Evolutionary conservation across 352 stramenopile species (phyloP).

Genomic region (Thalassiosira sp.): DNA sequence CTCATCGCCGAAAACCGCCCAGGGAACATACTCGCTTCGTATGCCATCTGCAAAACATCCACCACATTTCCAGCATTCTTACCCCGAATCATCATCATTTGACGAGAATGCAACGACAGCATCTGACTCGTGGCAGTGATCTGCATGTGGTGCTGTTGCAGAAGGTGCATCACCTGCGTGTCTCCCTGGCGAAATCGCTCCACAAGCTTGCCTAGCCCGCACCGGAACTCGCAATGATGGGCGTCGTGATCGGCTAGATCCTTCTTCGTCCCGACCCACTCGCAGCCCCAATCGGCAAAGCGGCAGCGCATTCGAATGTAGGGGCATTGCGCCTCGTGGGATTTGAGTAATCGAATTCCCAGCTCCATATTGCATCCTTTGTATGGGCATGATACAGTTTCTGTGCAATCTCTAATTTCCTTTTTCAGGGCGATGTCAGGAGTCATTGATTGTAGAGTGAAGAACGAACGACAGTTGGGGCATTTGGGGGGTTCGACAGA

Average conservation of each 20-base stretch:
- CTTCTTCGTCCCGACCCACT: constrained; percentile 32
- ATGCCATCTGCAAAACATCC: constrained; percentile 28
- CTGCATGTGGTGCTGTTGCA: constrained; percentile 22
- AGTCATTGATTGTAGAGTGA: constrained; percentile 10
- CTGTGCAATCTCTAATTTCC: constrained; percentile 28
- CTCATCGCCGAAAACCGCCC: constrained; percentile 14
- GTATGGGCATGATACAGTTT: constrained; percentile 30
- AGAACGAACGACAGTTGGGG: constrained; percentile 40
- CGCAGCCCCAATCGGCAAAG: constrained; percentile 45
- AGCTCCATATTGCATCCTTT: constrained; percentile 22
- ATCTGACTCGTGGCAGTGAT: constrained; percentile 18
- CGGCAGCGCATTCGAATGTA: constrained; percentile 35
- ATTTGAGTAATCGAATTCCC: constrained; percentile 7
- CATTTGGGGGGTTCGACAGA: constrained; percentile 24
- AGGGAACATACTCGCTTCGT: constrained; percentile 27
- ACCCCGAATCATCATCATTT: constrained; percentile 21
- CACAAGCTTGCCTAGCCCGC: constrained; percentile 2
- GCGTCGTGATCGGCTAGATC: constrained; percentile 23
- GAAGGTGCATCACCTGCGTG: too few species aligned
- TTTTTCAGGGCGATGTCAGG: constrained; percentile 10
- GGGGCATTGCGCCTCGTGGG: constrained; percentile 32
- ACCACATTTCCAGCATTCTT: constrained; percentile 29
- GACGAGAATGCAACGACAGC: constrained; percentile 21
- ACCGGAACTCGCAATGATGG: constrained; percentile 9
- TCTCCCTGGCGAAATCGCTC: constrained; percentile 12